Percentiles rank a stretch among this genome's conserved stretches.
These are phyloP conservation scores for Cymodocea nodosa DNA, from an alignment of 116 monocot genomes.

Conservation along the genomic window DNA sequence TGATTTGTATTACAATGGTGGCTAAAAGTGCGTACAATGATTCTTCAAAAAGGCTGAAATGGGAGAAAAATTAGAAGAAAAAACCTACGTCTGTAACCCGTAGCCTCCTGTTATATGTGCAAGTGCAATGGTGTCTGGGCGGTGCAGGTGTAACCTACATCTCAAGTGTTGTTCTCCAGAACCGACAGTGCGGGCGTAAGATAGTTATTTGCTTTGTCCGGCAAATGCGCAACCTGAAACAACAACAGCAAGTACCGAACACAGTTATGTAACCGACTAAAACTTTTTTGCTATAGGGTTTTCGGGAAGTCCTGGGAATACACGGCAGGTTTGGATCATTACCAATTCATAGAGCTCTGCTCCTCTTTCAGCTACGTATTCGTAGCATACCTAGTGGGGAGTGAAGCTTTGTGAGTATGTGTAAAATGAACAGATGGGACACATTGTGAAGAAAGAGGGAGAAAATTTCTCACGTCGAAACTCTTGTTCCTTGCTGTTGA, in stretches of 20 bases:
- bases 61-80: too few species aligned
- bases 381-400: conserved; percentile 69
- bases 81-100: background rate
- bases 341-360: conserved; percentile 92
- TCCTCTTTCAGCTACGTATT: conserved; percentile 81
- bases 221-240: conserved; percentile 89
- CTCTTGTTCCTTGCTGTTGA: conserved; percentile 98
- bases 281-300: background rate
- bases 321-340: conserved; percentile 1
- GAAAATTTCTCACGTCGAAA: conserved; percentile 59
- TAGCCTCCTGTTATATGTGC: background rate
- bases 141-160: too few species aligned
- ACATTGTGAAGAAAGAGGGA: background rate
- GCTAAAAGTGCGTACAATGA: too few species aligned
- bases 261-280: background rate
- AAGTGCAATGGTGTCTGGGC: background rate
- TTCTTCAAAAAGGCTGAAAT: too few species aligned
- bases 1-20: too few species aligned
- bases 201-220: conserved; percentile 99
- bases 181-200: conserved; percentile 87
- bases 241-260: background rate
- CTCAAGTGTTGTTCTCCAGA: conserved; percentile 92
- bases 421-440: background rate
- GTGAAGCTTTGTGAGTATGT: background rate
- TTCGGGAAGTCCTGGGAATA: background rate